Percentiles rank a stretch among this genome's conserved stretches.
Conservation (phyloP, 1,139 yeast genomes). For the Sugiyamaella japonica region DNA sequence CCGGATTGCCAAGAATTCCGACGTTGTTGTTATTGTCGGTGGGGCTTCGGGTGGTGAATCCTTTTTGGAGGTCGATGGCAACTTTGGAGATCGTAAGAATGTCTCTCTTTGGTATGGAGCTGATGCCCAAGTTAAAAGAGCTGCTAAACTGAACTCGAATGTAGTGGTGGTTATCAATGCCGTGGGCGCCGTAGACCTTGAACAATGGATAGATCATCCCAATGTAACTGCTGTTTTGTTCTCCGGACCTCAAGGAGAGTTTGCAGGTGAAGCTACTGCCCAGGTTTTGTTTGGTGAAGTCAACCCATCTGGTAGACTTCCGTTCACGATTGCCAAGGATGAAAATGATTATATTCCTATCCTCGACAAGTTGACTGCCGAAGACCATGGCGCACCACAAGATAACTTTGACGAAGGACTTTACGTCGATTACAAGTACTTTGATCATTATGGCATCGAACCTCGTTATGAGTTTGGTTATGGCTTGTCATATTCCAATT, state of each 20-base stretch:
- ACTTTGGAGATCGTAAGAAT: constrained; percentile 58
- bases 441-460: constrained; percentile 55
- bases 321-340: constrained; percentile 62
- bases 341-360: constrained; percentile 56
- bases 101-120: constrained; percentile 62
- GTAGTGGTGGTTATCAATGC: constrained; percentile 59
- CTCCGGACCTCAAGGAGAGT: constrained; percentile 61
- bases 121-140: constrained; percentile 51
- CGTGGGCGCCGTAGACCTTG: constrained; percentile 62
- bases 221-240: constrained; percentile 58
- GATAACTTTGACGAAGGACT: constrained; percentile 41
- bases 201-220: constrained; percentile 58
- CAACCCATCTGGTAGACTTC: constrained; percentile 63
- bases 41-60: constrained; percentile 54
- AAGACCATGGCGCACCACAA: constrained; percentile 44
- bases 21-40: constrained; percentile 54
- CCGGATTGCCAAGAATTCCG: constrained; percentile 51
- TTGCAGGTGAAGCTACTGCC: constrained; percentile 49
- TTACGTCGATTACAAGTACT: constrained; percentile 52
- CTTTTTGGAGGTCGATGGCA: constrained; percentile 55
- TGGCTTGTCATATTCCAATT: constrained; percentile 59
- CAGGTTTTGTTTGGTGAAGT: constrained; percentile 57
- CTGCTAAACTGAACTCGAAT: constrained; percentile 52
- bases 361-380: constrained; percentile 37
- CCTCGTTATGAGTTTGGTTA: constrained; percentile 64